Conservation (phyloP, 306 rosid genomes). For the Trifolium dubium region DNA sequence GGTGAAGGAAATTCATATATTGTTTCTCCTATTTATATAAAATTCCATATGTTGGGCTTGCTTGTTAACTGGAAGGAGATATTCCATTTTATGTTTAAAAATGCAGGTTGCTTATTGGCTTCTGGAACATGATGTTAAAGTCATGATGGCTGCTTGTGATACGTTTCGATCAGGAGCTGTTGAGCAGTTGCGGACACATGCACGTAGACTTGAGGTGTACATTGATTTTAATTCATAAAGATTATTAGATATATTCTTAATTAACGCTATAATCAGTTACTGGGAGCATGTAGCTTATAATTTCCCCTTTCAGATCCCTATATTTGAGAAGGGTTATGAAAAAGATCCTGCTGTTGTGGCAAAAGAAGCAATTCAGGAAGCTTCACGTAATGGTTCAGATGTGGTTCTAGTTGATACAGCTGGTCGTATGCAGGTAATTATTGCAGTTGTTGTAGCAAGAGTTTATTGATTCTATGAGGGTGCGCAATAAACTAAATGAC, state of each 20-base stretch:
- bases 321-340: constrained; percentile 96
- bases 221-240: constrained; percentile 33
- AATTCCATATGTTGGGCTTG: constrained; percentile 29
- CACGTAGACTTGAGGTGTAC: constrained; percentile 95
- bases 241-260: constrained; percentile 11
- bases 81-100: constrained; percentile 23
- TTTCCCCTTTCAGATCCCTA: constrained; percentile 71
- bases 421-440: constrained; percentile 94
- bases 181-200: constrained; percentile 98
- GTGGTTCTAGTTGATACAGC: constrained; percentile 99
- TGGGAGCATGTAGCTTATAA: constrained; percentile 18
- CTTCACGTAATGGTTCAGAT: constrained; percentile 87
- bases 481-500: constrained; percentile 4
- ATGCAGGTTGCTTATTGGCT: constrained; percentile 99
- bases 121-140: constrained; percentile 76
- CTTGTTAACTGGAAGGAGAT: constrained; percentile 35
- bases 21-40: constrained; percentile 20
- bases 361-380: constrained; percentile 98
- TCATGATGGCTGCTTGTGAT: constrained; percentile 99
- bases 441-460: constrained; percentile 16
- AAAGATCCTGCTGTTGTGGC: constrained; percentile 99
- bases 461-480: constrained; percentile 6
- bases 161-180: constrained; percentile 99
- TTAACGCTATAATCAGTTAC: constrained; percentile 1
- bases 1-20: constrained; percentile 49